Base-by-base conservation (phyloP, 2,329 filamentous ascomycete genomes). In the Periconia macrospinosa region DNA sequence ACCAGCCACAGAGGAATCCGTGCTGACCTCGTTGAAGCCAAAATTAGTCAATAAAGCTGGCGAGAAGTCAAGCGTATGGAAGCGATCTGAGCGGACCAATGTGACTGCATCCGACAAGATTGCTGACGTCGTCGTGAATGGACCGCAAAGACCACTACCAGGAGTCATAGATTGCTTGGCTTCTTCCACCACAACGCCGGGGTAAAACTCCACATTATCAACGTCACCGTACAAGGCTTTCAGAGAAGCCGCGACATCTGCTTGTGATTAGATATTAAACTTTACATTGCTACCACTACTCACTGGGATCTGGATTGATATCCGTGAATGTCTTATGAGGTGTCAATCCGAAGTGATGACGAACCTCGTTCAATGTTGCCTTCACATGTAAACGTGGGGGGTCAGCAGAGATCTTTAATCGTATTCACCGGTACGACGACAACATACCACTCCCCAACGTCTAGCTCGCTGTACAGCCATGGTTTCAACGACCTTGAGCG, bases 301-400 rank as follows among this genome's bases (percentile, higher is more conserved):
- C 82, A 27, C 83, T 81, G 0, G 87, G 87, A 61, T 94, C 87
- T 0, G 87, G 85, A 73, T 92, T 94, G 77, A 93, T 91, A 47
- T 91, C 89, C 72, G 92, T 88, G 54, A 94, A 95, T 0, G 79
- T 88, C 30, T 88, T 84, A 67, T 94, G 87, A 0, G 84, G 82
- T 74, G 88, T 89, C n/a, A 95, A 76, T 1, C 87, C 87, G 60
- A 92, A 91, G 73, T 91, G 90, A 67, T 87, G 85, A 46, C 91
- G 83, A 78, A 93, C 94, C 75, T 94, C 90, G 69, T 94, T 94
- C 51, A 95, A 79, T 0, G 88, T 88, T 0, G 87, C 87, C 23
- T 27, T 3, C 23, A 27, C 8, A 27, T 27, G 23, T 3, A 27
- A 8, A 27, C 3, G 23, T 27, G 3, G 23, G 3, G 23, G 3